Evolutionary conservation across 495 filamentous ascomycete genomes (phyloP), one percentile per base, ranked within the genome.

Genomic region (Penicillium soppii): DNA sequence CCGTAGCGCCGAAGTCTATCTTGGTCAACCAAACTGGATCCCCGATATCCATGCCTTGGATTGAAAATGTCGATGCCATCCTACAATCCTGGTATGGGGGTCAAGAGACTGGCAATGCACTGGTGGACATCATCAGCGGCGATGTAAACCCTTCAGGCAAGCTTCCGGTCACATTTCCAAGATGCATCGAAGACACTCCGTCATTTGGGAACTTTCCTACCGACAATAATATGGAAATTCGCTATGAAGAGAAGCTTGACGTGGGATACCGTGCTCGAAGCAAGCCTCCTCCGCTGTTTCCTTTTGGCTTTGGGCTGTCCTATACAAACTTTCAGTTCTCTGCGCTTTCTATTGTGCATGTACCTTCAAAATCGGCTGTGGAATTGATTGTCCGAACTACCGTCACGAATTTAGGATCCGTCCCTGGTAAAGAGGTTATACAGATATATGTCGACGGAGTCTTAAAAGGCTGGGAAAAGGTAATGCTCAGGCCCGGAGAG

Each of bases 301-400:
- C 83, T 26, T 94, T 94, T 54, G 90, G 90, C 19, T 82, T 91
- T 61, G 90, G 90, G 8, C 81, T 95, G 6, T 89, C 85, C 0
- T 94, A 92, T 61, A 89, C 88, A 0, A 81, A 74, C 2, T 94
- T 94, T 58, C n/a, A n/a, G n/a, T n/a, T n/a, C n/a, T n/a, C n/a
- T n/a, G n/a, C n/a, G n/a, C n/a, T n/a, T n/a, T n/a, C n/a, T n/a
- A n/a, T n/a, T n/a, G n/a, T n/a, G n/a, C n/a, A n/a, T n/a, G n/a
- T n/a, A n/a, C n/a, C n/a, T n/a, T n/a, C n/a, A n/a, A n/a, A n/a
- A n/a, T n/a, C n/a, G n/a, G n/a, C n/a, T n/a, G n/a, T n/a, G n/a
- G n/a, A n/a, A n/a, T n/a, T n/a, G n/a, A n/a, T n/a, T n/a, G n/a
- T n/a, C n/a, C n/a, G n/a, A n/a, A n/a, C n/a, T n/a, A n/a, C n/a